Percentiles rank a stretch among this genome's conserved stretches.
These are phyloP conservation scores for Linnemannia exigua DNA, from an alignment of 192 early-diverging fungal genomes.

Conservation along the genomic window DNA sequence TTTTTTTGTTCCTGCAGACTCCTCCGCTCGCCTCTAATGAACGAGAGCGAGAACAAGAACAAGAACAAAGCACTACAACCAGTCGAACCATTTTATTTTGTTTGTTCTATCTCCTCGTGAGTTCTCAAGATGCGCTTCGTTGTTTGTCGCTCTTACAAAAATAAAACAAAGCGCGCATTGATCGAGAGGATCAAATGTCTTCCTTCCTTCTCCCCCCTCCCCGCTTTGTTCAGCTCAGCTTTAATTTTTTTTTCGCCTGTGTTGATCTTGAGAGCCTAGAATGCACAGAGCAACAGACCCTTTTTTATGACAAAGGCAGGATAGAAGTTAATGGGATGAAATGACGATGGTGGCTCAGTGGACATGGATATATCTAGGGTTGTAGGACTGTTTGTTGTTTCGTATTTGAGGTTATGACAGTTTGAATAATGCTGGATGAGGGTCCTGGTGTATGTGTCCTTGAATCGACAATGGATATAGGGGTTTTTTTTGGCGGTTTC, in stretches of 20 bases:
- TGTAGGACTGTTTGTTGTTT: neutral
- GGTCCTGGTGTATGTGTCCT: too few species aligned
- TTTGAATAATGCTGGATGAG: too few species aligned
- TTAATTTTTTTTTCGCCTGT: neutral
- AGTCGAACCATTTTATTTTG: neutral
- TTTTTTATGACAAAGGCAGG: neutral
- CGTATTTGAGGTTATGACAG: too few species aligned
- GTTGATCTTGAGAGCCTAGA: neutral
- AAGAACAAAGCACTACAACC: too few species aligned
- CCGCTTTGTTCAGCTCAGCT: neutral
- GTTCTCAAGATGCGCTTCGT: neutral
- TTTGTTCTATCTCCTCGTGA: neutral
- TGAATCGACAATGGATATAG: too few species aligned
- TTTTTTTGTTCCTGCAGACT: too few species aligned
- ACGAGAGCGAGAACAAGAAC: too few species aligned
- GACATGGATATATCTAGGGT: constrained; percentile 1
- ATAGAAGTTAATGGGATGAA: neutral
- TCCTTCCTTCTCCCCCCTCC: too few species aligned
- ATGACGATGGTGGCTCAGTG: neutral
- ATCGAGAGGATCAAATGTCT: neutral
- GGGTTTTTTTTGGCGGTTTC: too few species aligned
- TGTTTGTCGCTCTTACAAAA: neutral
- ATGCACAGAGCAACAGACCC: neutral
- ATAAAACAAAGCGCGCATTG: neutral
- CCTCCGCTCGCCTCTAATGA: too few species aligned